Percentiles rank a stretch among this genome's conserved stretches.
phyloP scores from a whole-genome alignment of 805 yeast genomes.

The Blastobotrys parvus region DNA sequence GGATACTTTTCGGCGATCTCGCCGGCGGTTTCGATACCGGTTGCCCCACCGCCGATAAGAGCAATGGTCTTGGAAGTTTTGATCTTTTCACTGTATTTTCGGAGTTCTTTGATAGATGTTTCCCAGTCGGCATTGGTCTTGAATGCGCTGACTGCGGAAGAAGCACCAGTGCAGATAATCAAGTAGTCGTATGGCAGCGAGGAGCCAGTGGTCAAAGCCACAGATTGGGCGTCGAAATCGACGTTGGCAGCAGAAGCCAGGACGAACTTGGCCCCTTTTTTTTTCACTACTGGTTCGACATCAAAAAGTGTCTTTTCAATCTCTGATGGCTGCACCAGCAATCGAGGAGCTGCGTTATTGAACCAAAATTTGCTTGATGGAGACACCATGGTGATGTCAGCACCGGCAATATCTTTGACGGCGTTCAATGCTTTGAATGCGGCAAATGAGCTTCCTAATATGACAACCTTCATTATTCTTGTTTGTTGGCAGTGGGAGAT shows the following conservation, averaged over 20 bases:
- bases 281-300: neutral
- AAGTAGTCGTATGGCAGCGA: constrained; percentile 10
- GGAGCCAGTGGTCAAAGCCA: constrained; percentile 3
- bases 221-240: constrained; percentile 10
- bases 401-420: neutral
- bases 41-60: constrained; percentile 45
- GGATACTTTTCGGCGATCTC: constrained; percentile 36
- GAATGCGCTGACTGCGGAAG: constrained; percentile 8
- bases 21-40: constrained; percentile 44
- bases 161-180: constrained; percentile 17
- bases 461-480: constrained; percentile 1
- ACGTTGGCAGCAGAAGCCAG: constrained; percentile 11
- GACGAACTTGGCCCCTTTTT: constrained; percentile 6
- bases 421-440: constrained; percentile 1
- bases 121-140: constrained; percentile 9
- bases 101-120: constrained; percentile 6
- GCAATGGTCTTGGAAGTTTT: constrained; percentile 32
- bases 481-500: too few species aligned
- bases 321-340: neutral
- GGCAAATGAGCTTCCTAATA: constrained; percentile 7
- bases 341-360: neutral
- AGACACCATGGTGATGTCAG: neutral
- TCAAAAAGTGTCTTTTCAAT: neutral
- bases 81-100: constrained; percentile 21
- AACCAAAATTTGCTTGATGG: neutral